Conservation (phyloP, 108 stramenopile species). For the Nitzschia sp. region DNA sequence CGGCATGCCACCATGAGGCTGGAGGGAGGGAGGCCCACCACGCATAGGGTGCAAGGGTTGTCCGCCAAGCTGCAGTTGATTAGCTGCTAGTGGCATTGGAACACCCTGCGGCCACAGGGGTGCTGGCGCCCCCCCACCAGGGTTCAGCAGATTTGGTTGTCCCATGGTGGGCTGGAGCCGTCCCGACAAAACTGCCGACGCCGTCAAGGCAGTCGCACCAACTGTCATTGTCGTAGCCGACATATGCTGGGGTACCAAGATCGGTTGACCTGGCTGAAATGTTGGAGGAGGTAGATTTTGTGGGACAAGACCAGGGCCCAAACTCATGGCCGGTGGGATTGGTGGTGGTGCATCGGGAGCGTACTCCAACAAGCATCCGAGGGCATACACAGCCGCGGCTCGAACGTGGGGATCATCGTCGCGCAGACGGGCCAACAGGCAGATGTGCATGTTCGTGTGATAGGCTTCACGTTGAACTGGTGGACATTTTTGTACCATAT, state of each 20-base stretch:
- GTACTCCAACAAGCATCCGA: conserved; percentile 68
- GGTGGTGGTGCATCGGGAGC: conserved; percentile 10
- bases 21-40: conserved; percentile 15
- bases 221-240: conserved; percentile 6
- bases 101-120: conserved; percentile 1
- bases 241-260: conserved; percentile 10
- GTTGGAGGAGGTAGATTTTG: neutral
- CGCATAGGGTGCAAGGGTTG: conserved; percentile 22
- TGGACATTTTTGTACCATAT: conserved; percentile 64
- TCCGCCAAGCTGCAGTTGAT: neutral
- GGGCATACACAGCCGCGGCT: conserved; percentile 86
- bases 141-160: neutral
- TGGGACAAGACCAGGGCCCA: conserved; percentile 12
- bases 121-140: neutral
- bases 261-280: conserved; percentile 11
- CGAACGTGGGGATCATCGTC: conserved; percentile 72
- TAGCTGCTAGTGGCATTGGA: neutral
- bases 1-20: conserved; percentile 6
- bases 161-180: conserved; percentile 8
- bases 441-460: conserved; percentile 60
- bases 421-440: conserved; percentile 56
- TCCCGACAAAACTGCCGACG: conserved; percentile 21
- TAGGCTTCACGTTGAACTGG: conserved; percentile 65
- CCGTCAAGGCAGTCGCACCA: conserved; percentile 13
- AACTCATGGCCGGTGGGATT: conserved; percentile 24